These are phyloP conservation scores for Moesziomyces parantarcticus DNA, from an alignment of 1,284 basidiomycete species.

Conservation along the genomic window DNA sequence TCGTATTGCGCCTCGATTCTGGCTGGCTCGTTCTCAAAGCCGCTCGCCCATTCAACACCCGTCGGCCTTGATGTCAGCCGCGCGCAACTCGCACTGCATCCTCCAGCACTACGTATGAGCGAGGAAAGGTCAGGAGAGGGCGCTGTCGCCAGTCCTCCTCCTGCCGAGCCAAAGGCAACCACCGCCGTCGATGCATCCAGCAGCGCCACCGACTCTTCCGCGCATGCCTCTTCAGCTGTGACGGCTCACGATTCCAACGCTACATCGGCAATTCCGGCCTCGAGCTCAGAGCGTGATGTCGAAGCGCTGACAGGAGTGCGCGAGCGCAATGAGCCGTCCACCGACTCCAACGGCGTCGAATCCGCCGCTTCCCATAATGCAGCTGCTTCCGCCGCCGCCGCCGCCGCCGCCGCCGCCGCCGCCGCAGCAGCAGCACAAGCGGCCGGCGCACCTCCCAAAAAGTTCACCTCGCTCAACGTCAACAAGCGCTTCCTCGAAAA, in stretches of 20 bases:
- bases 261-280: conserved; percentile 12
- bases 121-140: conserved; percentile 30
- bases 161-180: conserved; percentile 10
- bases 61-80: conserved; percentile 12
- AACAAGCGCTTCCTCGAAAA: conserved; percentile 66
- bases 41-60: not conserved
- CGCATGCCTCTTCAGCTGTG: not conserved
- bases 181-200: conserved; percentile 3
- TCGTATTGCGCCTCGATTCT: not conserved
- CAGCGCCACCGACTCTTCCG: not conserved
- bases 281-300: conserved; percentile 33
- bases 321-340: conserved; percentile 7
- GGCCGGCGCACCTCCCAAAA: conserved; percentile 39
- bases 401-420: conserved; percentile 7
- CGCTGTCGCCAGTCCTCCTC: conserved; percentile 30
- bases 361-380: conserved; percentile 3
- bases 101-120: conserved; percentile 27
- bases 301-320: conserved; percentile 36
- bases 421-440: conserved; percentile 16
- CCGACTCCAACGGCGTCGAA: conserved; percentile 1
- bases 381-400: conserved; percentile 4
- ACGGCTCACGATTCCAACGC: conserved; percentile 3
- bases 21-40: not conserved
- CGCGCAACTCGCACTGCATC: not conserved
- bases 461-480: conserved; percentile 64